Base-by-base conservation (phyloP, 2,329 filamentous ascomycete species). In the Xylariaceae sp. region DNA sequence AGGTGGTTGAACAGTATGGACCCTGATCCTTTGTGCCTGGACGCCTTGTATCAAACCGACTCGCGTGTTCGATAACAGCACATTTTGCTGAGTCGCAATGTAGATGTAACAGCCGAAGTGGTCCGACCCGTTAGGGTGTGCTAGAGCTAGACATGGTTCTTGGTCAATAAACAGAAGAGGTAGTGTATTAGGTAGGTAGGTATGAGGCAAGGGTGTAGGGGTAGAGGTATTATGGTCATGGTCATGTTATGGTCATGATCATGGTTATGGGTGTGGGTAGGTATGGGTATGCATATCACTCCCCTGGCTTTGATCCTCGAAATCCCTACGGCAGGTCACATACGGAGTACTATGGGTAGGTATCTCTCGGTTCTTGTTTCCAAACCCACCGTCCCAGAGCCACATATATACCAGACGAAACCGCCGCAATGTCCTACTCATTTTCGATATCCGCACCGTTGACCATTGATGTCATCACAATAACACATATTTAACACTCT, bases 351-450 rank as follows among this genome's bases (percentile, higher is more conserved):
- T 41, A 9, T 41, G 13, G 37, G 37, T 41, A 41, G 9, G 37
- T 9, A 13, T 41, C 9, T 41, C 13, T 13, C 56, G 48, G 44
- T 41, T 53, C 45, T 15, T 7, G 15, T 34, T 51, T 35, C 13
- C 48, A 30, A 15, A 45, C 53, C 53, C 35, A 11, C 44, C 5
- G 48, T 45, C 52, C 55, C 55, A 54, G 50, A 37, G 18, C 35
- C 23, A 53, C 49, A 63, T 58, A 63, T 61, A 55, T 63, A 62
- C 44, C 18, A 34, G 52, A 39, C 39, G 47, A 41, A 17, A 30
- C 44, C 55, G 44, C 49, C 17, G 50, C 52, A 35, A 41, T 13
- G 13, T 56, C 30, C 30, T 30, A 23, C 48, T 39, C 13, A 47
- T 45, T 41, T 13, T 41, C 15, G 41, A 47, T 52, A 51, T 51